Evolutionary conservation across 768 basidiomycete genomes (phyloP), one percentile per base, ranked within the genome.

Genomic region (Mycena rebaudengoi): DNA sequence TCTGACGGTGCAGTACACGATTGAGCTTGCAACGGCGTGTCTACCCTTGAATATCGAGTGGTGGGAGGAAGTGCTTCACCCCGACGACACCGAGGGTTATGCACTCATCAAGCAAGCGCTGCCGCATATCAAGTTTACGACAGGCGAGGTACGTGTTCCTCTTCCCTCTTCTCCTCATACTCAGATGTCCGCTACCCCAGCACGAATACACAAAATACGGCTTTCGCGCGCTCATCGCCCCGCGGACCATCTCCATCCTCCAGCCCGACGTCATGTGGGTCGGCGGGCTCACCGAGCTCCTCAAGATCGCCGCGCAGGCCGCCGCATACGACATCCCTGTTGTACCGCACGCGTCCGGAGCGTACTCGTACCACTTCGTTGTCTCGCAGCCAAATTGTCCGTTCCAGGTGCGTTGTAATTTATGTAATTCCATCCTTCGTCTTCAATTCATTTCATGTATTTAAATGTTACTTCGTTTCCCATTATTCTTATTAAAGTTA

Each of bases 251-350:
- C 49, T 72, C 72, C 64, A 74, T 76, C 39, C 59, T 76, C 13
- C 73, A 76, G 48, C 73, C 75, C 2, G 73, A 74, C 46, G 73
- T 76, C 18, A 74, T 71, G 64, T 76, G 75, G 75, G 71, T 69
- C 21, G 75, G 75, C 7, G 75, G 75, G 10, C 65, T 76, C 33
- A 76, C 73, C 16, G 75, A 76, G 61, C 59, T 79, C 1, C 68
- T 77, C 48, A 75, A 75, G 61, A 73, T 78, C 54, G 69, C 69
- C 49, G 73, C 76, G 1, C 76, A 78, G 68, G 80, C 80, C 2
- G 73, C 77, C 3, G 81, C 80, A 14, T 82, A 84, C 67, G 82
- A 84, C 66, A 80, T 83, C 45, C 81, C 81, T 25, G 80, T 83
- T 44, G 80, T 83, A 18, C 82, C 82, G 7, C 82, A 83, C 68